Evolutionary conservation across 495 filamentous ascomycete species (phyloP), one percentile per base, ranked within the genome.

Genomic region (Podospora conica): DNA sequence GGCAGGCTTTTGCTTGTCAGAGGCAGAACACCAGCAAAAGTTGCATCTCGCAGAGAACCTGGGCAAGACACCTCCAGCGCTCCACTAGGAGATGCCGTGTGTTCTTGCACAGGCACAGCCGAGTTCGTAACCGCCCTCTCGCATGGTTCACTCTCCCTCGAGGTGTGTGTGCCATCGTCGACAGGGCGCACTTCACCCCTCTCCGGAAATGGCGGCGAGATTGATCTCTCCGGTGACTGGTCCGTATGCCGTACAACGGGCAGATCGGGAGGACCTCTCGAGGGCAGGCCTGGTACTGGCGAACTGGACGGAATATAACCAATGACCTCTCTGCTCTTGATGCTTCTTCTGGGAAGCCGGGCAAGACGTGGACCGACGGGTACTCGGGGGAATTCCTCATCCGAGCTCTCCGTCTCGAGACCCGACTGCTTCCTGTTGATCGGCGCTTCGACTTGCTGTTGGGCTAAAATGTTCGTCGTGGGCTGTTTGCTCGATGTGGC

Each of bases 251-350:
- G 40, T 48, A n/a, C 40, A n/a, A 27, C 40, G 40, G 31, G 21
- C 24, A n/a, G 8, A 61, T 24, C 25, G 23, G 55, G 55, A 24
- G 22, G 55, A 57, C 22, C 55, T 57, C 25, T 23, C 22, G 55
- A 57, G 22, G 21, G 23, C 4, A 27, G 55, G 24, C 21, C 56
- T 18, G 24, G 29, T 18, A 68, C 58, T 5, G 69, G 71, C 6
- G 71, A 64, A 48, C 70, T 74, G 23, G 69, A 66, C 10, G 73
- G 72, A 27, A 78, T 29, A 57, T 74, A 74, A 8, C 80, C 79
- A 33, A 83, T 76, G 10, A 83, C 61, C 40, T 83, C 80, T 53
- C 67, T 78, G 63, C 80, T 83, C 58, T 73, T 78, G 60, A 81
- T 69, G 63, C 74, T 72, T 65, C 71, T 82, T 31, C 73, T 76